phyloP scores from a whole-genome alignment of 1,284 basidiomycete genomes.

The Puccinia horiana region DNA sequence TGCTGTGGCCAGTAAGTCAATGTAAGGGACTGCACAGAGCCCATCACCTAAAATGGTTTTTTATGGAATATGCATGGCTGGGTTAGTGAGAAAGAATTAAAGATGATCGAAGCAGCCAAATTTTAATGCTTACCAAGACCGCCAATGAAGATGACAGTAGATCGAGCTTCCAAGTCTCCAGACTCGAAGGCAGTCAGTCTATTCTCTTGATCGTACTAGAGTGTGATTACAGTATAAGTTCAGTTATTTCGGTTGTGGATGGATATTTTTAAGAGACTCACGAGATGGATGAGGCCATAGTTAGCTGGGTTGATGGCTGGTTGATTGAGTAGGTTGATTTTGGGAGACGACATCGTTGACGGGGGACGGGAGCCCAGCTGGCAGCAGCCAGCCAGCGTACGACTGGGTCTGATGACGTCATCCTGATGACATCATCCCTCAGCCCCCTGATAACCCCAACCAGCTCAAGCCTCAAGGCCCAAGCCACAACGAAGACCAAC shows the following conservation, averaged over 20 bases:
- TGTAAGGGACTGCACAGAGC: slow-evolving; percentile 23
- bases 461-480: no score
- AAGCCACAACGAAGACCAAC: no score
- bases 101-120: background rate
- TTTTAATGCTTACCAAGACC: slow-evolving; percentile 25
- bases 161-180: slow-evolving; percentile 10
- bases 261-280: no score
- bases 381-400: no score
- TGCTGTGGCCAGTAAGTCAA: slow-evolving; percentile 6
- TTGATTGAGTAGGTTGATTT: background rate
- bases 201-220: slow-evolving; percentile 29
- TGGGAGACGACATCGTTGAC: background rate
- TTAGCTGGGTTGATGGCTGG: background rate
- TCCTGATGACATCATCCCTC: no score
- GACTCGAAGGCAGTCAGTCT: slow-evolving; percentile 44
- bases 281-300: slow-evolving; percentile 17
- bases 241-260: no score
- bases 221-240: no score
- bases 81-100: background rate
- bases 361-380: no score
- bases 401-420: background rate
- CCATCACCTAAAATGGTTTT: slow-evolving; percentile 32
- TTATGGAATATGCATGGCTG: background rate
- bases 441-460: no score
- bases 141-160: slow-evolving; percentile 32